Evolutionary conservation across 352 stramenopile species (phyloP), one percentile per base, ranked within the genome.

Genomic region (Pythium vanterpoolii): DNA sequence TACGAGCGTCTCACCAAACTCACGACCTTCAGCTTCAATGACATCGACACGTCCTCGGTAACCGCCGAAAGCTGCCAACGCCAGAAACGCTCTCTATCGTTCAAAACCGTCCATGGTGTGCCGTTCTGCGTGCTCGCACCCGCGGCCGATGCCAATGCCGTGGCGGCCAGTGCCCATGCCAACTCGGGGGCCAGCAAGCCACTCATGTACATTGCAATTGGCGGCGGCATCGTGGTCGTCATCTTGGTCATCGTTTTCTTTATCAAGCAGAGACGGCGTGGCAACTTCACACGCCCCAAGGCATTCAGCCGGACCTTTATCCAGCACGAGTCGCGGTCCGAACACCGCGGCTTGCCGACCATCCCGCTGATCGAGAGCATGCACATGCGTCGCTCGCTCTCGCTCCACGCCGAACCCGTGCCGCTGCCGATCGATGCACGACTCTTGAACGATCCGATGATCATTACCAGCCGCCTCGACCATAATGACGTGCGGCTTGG

Each of bases 401-500:
- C 36, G 36, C 5, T 18, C 14, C 36, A 43, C 36, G 36, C 33
- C 33, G 33, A 36, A 36, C 11, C 31, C 31, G 31, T 11, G 31
- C 50, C 83, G 34, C 80, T 74, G 30, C 83, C 79, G 31, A 11
- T 36, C 31, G 31, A 36, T 36, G 31, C 6, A 11, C 31, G 31
- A 21, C 71, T 86, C 21, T 68, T 84, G 45, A 83, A 85, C 54
- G 73, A 87, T 31, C 69, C 71, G 19, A 60, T 83, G 6, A 79
- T 89, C 44, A 71, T 82, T 23, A 69, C 72, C 31, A 66, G 79
- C 54, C 76, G 79, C 11, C 81, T 86, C 51, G 74, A 73, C 34
- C 83, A 76, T 63, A 77, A 83, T 44, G 68, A 85, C 21, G 60
- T 89, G 16, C 72, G 72, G 40, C 60, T 89, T 18, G 76, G 62